Evolutionary conservation across 306 rosid species (phyloP).

Genomic region (Trifolium subterraneum): DNA sequence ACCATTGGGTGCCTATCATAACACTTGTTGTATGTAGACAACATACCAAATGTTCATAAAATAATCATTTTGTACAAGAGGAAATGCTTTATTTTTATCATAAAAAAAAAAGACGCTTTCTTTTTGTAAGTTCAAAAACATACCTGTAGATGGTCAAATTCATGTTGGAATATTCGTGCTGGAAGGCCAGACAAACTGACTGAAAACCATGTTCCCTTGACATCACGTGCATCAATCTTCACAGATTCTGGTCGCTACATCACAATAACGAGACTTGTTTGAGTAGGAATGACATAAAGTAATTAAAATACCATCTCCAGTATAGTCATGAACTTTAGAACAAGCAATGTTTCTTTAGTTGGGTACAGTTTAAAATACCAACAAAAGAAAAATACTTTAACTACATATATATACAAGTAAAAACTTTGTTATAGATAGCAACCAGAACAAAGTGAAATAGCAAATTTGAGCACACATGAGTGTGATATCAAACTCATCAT

Average conservation of each 20-base stretch:
- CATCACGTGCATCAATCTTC: conserved; percentile 78
- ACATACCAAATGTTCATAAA: background rate
- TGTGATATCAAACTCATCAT: background rate
- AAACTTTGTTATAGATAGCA: conserved; percentile 10
- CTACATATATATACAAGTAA: background rate
- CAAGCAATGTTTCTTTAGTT: background rate
- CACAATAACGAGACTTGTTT: conserved; percentile 27
- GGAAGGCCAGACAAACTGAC: conserved; percentile 78
- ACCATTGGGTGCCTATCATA: background rate
- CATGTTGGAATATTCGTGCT: conserved; percentile 95
- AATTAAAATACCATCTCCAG: conserved; percentile 12
- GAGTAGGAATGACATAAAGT: conserved; percentile 13
- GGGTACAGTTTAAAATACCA: conserved; percentile 16
- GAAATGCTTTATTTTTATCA: background rate
- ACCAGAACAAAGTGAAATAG: conserved; percentile 3
- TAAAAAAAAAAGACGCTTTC: background rate
- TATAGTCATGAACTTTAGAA: conserved; percentile 29
- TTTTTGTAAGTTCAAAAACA: conserved; percentile 31
- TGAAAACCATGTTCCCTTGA: conserved; percentile 68
- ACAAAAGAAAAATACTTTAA: background rate
- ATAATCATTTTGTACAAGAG: background rate
- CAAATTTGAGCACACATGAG: background rate
- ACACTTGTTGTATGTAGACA: conserved; percentile 19
- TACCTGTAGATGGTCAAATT: conserved; percentile 92
- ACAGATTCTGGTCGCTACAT: conserved; percentile 88